A percentile compares a stretch with the other conserved stretches of the same genome.
These are phyloP conservation scores for Podospora tetraspora DNA, from an alignment of 495 filamentous ascomycete genomes.

Conservation along the genomic window DNA sequence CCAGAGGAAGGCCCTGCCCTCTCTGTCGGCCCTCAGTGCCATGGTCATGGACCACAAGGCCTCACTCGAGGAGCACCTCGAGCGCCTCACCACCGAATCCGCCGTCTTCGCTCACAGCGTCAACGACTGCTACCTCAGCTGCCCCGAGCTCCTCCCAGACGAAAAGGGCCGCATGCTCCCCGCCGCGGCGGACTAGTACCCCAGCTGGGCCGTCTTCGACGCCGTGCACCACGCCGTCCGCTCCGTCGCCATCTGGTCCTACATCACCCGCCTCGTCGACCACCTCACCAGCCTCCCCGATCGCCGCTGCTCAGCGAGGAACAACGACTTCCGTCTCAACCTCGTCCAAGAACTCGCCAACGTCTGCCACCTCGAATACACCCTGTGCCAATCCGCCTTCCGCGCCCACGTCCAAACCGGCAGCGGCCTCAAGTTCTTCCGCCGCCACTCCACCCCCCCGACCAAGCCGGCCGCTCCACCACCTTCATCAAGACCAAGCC, in stretches of 20 bases:
- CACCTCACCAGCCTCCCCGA: too few species aligned
- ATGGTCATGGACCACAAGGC: constrained; percentile 21
- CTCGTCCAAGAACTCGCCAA: constrained; percentile 37
- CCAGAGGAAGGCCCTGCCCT: constrained; percentile 10
- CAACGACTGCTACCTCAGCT: constrained; percentile 30
- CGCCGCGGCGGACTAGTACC: constrained; percentile 26
- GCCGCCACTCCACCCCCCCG: constrained; percentile 26
- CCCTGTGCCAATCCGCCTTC: constrained; percentile 24
- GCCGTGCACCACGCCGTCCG: constrained; percentile 29
- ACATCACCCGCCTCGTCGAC: too few species aligned
- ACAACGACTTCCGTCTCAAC: too few species aligned
- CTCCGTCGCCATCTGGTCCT: constrained; percentile 32
- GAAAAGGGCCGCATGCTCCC: constrained; percentile 31
- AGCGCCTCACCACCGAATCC: constrained; percentile 28
- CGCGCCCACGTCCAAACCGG: constrained; percentile 28
- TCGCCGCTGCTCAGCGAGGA: too few species aligned
- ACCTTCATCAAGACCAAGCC: constrained; percentile 32
- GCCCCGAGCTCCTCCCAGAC: constrained; percentile 33
- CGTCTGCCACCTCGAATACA: constrained; percentile 35
- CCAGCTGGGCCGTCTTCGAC: constrained; percentile 33
- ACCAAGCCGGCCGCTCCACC: constrained; percentile 26
- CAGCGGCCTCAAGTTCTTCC: constrained; percentile 28
- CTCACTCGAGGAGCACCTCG: constrained; percentile 21
- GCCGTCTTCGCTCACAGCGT: constrained; percentile 28
- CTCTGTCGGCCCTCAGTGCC: constrained; percentile 17